Evolutionary conservation across 106 monocot genomes (phyloP), one percentile per base, ranked within the genome.

Genomic region (Amphibolis antarctica): DNA sequence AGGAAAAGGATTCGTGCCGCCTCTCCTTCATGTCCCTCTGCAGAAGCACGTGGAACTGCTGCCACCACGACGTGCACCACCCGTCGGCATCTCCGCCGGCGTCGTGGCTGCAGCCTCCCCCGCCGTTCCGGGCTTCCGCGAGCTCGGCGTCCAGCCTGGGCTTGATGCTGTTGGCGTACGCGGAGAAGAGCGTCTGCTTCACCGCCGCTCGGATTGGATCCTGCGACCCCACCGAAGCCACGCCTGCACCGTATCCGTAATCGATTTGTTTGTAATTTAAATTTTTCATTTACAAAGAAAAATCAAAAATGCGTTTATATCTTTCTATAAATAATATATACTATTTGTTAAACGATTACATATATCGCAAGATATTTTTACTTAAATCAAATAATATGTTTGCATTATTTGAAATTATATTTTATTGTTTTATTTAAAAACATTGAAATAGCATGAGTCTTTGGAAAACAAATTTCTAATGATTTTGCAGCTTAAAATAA

Each of bases 1-100:
- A 18, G 4, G 83, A 83, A 70, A 88, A 81, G 43, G 88, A 25
- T 42, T 80, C 72, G 57, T 87, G 86, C 64, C 62, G 77, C 51
- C 86, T 66, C 60, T 87, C 86, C 66, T 78, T 87, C 12, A 87
- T 62, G 19, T 62, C 83, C 53, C 86, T 74, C 59, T 65, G 54
- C 3, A 88, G 73, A 27, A 88, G 66, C 25, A 81, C 73, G 0
- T 13, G 66, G 55, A 83, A 88, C 54, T 88, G 83, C 36, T 81
- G 69, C 68, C 72, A 81, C 84, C 88, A 88, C 13, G 66, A 62
- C 49, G 84, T 77, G 53, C 49, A 65, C 88, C 84, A 88, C 67
- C 73, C 30, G n/a, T 46, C 14, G 13, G 22, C 12, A 12, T 2
- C 19, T 0, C 47, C 55, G 17, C 48, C 69, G 1, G 57, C 12